phyloP scores from a whole-genome alignment of 1,284 basidiomycete species.

The Ceratobasidium sp. region DNA sequence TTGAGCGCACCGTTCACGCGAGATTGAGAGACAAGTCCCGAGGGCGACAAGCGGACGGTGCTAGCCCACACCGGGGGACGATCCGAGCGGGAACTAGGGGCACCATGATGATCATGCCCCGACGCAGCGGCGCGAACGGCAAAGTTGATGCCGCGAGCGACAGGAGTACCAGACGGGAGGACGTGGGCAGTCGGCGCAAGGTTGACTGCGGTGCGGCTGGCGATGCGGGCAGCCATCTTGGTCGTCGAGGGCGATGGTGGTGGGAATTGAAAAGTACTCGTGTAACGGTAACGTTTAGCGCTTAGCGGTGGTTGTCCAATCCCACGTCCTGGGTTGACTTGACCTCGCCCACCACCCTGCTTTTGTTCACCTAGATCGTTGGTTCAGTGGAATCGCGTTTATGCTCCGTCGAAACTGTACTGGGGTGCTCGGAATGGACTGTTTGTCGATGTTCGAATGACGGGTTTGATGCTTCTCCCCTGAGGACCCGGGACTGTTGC shows the following conservation, averaged over 20 bases:
- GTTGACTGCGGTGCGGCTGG: conserved; percentile 70
- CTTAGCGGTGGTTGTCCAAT: conserved; percentile 27
- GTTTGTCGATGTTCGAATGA: too few relatives aligned
- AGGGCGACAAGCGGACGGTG: conserved; percentile 65
- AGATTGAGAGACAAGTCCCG: conserved; percentile 74
- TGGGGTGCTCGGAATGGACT: background rate
- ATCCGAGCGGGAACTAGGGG: conserved; percentile 71
- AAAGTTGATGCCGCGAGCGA: conserved; percentile 77
- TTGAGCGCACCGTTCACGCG: conserved; percentile 75
- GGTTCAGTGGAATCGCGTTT: background rate
- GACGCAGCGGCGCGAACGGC: conserved; percentile 72
- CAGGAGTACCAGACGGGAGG: conserved; percentile 79
- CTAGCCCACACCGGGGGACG: conserved; percentile 75
- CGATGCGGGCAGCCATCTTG: conserved; percentile 49
- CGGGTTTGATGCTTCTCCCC: background rate
- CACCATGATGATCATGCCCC: conserved; percentile 72
- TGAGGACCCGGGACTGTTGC: background rate
- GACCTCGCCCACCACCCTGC: conserved; percentile 41
- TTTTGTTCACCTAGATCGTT: background rate
- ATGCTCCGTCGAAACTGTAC: too few relatives aligned
- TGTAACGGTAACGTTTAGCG: conserved; percentile 37
- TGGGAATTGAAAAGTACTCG: conserved; percentile 36
- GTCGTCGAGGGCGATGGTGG: conserved; percentile 23
- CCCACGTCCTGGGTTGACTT: conserved; percentile 40
- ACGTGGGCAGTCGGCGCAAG: conserved; percentile 84